These are phyloP conservation scores for Pestalotiopsis sp. DNA, from an alignment of 2,329 filamentous ascomycete species.

Conservation along the genomic window DNA sequence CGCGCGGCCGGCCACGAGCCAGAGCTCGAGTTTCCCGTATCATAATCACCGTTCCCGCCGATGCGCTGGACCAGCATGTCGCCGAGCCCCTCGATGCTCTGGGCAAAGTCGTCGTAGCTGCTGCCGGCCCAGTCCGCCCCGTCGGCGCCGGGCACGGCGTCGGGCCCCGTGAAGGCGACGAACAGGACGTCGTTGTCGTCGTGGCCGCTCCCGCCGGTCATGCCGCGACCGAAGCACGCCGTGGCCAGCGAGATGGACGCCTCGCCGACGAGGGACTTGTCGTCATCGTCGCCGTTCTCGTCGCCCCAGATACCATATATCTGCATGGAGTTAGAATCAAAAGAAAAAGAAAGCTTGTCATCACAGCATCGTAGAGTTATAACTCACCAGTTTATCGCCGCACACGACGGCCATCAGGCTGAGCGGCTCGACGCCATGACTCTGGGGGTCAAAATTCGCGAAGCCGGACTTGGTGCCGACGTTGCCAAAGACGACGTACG, in stretches of 20 bases:
- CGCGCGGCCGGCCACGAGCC: neutral
- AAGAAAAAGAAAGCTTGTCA: neutral
- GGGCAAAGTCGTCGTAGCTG: neutral
- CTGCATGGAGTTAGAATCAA: neutral
- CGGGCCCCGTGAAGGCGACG: neutral
- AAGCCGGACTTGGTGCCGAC: slow-evolving; percentile 34
- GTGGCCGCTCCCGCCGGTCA: slow-evolving; percentile 1
- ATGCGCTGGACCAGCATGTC: neutral
- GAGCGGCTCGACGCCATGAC: slow-evolving; percentile 48
- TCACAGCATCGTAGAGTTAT: neutral
- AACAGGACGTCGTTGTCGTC: slow-evolving; percentile 3
- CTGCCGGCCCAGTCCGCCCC: slow-evolving; percentile 1
- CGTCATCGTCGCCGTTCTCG: slow-evolving; percentile 3
- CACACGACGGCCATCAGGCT: slow-evolving; percentile 53
- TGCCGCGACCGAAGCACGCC: neutral
- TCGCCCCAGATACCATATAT: slow-evolving; percentile 10
- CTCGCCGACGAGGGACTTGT: neutral
- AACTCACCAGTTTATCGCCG: neutral
- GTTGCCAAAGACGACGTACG: slow-evolving; percentile 59
- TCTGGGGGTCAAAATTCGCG: slow-evolving; percentile 42
- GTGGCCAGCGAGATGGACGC: slow-evolving; percentile 1
- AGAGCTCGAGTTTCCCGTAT: neutral
- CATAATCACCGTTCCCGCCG: neutral
- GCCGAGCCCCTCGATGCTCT: slow-evolving; percentile 2
- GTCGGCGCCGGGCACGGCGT: slow-evolving; percentile 1